These are phyloP conservation scores for Cyberlindnera maclurae DNA, from an alignment of 805 yeast genomes.

Conservation along the genomic window DNA sequence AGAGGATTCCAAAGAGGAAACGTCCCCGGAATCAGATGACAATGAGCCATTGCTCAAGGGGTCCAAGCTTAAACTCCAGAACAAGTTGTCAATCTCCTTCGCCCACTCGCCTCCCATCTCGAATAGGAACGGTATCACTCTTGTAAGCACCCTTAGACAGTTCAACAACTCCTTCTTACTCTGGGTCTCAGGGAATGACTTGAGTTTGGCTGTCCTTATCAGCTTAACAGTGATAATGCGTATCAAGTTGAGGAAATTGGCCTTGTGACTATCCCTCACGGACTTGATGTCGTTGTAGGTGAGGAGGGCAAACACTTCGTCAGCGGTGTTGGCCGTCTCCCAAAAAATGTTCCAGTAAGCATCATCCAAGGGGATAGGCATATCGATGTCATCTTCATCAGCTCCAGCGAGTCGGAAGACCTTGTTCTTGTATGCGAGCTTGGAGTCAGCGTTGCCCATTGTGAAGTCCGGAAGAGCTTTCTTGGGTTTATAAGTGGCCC, in stretches of 20 bases:
- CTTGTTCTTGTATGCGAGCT: slow-evolving; percentile 50
- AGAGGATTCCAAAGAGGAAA: slow-evolving; percentile 11
- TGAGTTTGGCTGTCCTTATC: slow-evolving; percentile 15
- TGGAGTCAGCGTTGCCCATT: slow-evolving; percentile 78
- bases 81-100: slow-evolving; percentile 28
- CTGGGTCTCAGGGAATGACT: slow-evolving; percentile 21
- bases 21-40: slow-evolving; percentile 19
- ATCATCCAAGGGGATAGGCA: not conserved
- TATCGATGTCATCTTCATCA: slow-evolving; percentile 4
- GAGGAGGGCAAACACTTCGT: slow-evolving; percentile 52
- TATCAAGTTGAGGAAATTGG: slow-evolving; percentile 51
- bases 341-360: slow-evolving; percentile 41
- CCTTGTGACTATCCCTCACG: slow-evolving; percentile 49
- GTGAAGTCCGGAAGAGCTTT: not conserved
- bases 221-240: slow-evolving; percentile 30
- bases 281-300: slow-evolving; percentile 50
- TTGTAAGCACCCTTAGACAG: slow-evolving; percentile 57
- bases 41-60: slow-evolving; percentile 18
- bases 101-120: slow-evolving; percentile 34
- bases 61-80: slow-evolving; percentile 35
- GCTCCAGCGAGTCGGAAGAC: slow-evolving; percentile 50
- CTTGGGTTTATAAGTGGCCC: too few species aligned
- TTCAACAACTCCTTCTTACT: slow-evolving; percentile 39
- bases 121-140: slow-evolving; percentile 58
- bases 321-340: slow-evolving; percentile 41